A percentile compares a stretch with the other conserved stretches of the same genome.
phyloP scores from a whole-genome alignment of 176 grass and related monocot genomes.

The Ensete glaucum region DNA sequence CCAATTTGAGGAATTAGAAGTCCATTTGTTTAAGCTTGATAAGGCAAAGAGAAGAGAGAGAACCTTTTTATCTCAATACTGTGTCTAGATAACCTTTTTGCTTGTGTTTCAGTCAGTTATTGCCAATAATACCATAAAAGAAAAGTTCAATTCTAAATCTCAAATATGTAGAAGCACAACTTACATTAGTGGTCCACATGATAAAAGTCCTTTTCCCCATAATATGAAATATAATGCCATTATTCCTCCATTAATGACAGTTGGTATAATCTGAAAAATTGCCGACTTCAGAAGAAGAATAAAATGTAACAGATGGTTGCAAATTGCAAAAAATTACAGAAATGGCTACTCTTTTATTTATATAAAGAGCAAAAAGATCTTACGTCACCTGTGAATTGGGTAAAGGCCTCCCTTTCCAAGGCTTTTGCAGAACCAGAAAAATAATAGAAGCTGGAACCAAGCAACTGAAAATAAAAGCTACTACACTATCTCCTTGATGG shows the following conservation, averaged over 20 bases:
- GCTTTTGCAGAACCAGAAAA: conserved; percentile 77
- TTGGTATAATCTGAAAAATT: conserved; percentile 56
- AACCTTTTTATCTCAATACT: background rate
- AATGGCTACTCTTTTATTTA: background rate
- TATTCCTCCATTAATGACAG: conserved; percentile 93
- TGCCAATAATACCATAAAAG: background rate
- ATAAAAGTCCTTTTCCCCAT: conserved; percentile 89
- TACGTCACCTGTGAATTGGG: conserved; percentile 79
- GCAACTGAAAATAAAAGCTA: conserved; percentile 95
- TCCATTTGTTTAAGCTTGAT: no score
- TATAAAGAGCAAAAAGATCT: background rate
- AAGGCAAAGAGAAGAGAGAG: no score
- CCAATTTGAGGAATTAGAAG: no score
- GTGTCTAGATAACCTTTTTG: background rate
- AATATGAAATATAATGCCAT: conserved; percentile 85
- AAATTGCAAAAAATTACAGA: background rate
- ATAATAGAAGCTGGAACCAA: conserved; percentile 74
- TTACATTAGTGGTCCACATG: conserved; percentile 87
- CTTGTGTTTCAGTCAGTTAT: background rate
- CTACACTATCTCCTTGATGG: conserved; percentile 28
- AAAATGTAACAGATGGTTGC: background rate
- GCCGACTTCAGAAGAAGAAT: background rate
- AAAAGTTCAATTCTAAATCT: background rate
- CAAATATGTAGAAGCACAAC: conserved; percentile 11
- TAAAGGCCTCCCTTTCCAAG: conserved; percentile 82